A percentile compares a stretch with the other conserved stretches of the same genome.
These are phyloP conservation scores for Raffaelea ambrosiae DNA, from an alignment of 2,329 filamentous ascomycete species.

Conservation along the genomic window DNA sequence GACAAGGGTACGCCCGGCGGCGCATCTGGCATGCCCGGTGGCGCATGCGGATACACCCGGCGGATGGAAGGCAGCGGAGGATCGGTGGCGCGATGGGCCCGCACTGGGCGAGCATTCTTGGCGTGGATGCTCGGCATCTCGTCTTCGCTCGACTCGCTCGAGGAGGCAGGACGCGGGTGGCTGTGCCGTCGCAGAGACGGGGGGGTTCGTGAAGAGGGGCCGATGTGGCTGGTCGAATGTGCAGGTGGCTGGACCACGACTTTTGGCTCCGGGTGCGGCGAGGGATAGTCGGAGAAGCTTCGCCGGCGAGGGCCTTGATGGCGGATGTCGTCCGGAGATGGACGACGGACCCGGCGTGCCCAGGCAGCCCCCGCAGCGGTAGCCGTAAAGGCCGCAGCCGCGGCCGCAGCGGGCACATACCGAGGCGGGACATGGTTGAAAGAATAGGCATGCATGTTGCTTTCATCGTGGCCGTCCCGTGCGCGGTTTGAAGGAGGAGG, in stretches of 20 bases:
- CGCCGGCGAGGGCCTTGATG: conserved; percentile 29
- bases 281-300: conserved; percentile 43
- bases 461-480: conserved; percentile 14
- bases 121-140: conserved; percentile 18
- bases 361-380: conserved; percentile 14
- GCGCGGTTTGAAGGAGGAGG: background rate
- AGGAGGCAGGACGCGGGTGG: conserved; percentile 31
- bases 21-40: conserved; percentile 19
- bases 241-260: conserved; percentile 4
- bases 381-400: conserved; percentile 2
- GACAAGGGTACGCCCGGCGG: conserved; percentile 16
- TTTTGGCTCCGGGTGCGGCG: conserved; percentile 19
- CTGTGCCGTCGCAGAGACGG: conserved; percentile 35
- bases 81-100: conserved; percentile 15
- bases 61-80: conserved; percentile 21
- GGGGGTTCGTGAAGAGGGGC: conserved; percentile 20
- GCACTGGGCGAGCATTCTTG: conserved; percentile 11
- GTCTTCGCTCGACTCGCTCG: conserved; percentile 32
- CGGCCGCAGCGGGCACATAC: conserved; percentile 15
- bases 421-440: conserved; percentile 34
- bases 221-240: conserved; percentile 22
- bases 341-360: conserved; percentile 22
- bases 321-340: conserved; percentile 28
- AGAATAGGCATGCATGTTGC: conserved; percentile 13
- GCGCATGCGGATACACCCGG: conserved; percentile 21